Base-by-base conservation (phyloP, 108 stramenopile genomes). In the Pseudonitzschia multiseries region DNA sequence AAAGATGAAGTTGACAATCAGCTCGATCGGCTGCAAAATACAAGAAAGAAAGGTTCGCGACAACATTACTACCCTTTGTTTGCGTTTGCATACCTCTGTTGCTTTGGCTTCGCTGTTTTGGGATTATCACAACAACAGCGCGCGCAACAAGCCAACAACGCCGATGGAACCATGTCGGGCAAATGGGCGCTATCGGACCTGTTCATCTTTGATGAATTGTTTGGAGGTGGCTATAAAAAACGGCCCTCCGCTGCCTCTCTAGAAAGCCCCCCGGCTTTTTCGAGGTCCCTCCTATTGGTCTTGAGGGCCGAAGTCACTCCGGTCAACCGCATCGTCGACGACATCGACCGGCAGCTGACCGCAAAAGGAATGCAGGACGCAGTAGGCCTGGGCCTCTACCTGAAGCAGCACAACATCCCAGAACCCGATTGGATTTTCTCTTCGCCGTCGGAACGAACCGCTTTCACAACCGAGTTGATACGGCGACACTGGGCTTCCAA, bases 371-470 rank as follows among this genome's bases (percentile, higher is more conserved):
- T 65, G 41, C 65, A 33, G 27, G 65, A 65, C 20, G 65, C 65
- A 6, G 65, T 43, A n/a, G 65, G 44, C 10, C 42, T 65, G 13
- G 65, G 65, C 12, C 13, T 42, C 9, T 65, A 65, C 44, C 42
- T 65, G 9, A 20, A 65, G 44, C 32, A 65, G 32, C 65, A 65
- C 32, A 17, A 65, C 41, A 65, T 65, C 18, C 43, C 41, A 18
- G 43, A n/a, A 43, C 65, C 65, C 20, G 65, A 65, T 43, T 65
- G 65, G 65, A 65, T 65, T 33, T 65, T 65, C 43, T 6, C 41
- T 0, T 65, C 65, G 13, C 65, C 65, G 10, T 46, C 43, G 9
- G 65, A 46, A 42, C 65, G 65, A 17, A 65, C 65, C 15, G 41
- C 65, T 20, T 65, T 32, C 36, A 65, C 65, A 20, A 42, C 44